Evolutionary conservation across 441 rosid species (phyloP), one percentile per base, ranked within the genome.

Genomic region (Daphne laureola): DNA sequence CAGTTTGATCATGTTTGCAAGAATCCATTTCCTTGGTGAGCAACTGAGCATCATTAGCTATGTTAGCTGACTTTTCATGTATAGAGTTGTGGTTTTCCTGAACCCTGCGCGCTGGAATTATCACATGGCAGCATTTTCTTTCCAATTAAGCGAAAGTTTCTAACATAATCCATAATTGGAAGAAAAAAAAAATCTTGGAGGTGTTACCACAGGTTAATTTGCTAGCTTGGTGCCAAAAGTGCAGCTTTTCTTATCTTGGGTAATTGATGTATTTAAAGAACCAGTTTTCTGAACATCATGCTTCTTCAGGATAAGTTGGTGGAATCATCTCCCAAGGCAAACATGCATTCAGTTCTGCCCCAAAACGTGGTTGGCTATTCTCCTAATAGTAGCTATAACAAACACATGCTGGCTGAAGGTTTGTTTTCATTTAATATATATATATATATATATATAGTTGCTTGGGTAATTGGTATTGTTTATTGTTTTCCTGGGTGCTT

Each of bases 241-340:
- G 42, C 47, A 49, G 55, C 63, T 45, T 43, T 35, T 52, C 27
- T 72, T 63, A 73, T 59, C n/a, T n/a, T 59, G 73, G 66, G 63
- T 68, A 60, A 67, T 59, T 68, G 59, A 53, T 70, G 66, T 71
- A 74, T 67, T 67, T 66, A 70, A 74, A 69, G 80, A 54, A 63
- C 63, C 67, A 51, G 52, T 74, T 57, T 68, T 72, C 78, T 77
- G 74, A 78, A 60, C 63, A 57, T 72, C 75, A 68, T 73, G 42
- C 77, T 62, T 86, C 73, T 84, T 75, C 84, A 84, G 97, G 95
- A 84, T 73, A 85, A 90, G 74, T 78, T 75, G 67, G 68, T 66
- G 71, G 92, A 78, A 66, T 71, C 83, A 73, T 81, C 87, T n/a
- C 62, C 81, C 46, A 79, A 65, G 65, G 64, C 71, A 21, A 72